phyloP scores from a whole-genome alignment of 129 eudicot species.

The Sambucus nigra region DNA sequence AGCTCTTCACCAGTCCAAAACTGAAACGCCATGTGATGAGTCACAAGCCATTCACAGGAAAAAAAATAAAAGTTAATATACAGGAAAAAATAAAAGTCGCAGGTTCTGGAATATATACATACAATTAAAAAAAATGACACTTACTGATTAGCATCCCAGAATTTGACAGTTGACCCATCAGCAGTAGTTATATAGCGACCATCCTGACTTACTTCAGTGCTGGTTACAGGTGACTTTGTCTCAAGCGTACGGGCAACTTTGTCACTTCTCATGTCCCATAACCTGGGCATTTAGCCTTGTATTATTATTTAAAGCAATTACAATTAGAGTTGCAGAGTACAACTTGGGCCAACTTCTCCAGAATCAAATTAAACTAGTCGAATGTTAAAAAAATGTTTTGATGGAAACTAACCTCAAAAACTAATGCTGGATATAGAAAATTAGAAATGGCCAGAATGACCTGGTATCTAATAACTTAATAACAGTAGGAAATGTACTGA shows the following conservation, averaged over 20 bases:
- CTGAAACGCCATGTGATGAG: conserved; percentile 20
- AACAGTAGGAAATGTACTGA: too few relatives aligned
- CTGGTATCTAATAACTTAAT: too few relatives aligned
- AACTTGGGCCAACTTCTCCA: too few relatives aligned
- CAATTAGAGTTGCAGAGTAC: background rate
- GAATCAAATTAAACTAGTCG: too few relatives aligned
- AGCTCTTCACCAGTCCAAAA: conserved; percentile 85
- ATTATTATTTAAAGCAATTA: background rate
- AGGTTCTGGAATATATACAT: background rate
- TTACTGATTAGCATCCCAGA: conserved; percentile 92
- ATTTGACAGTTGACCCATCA: conserved; percentile 69
- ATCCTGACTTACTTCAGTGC: conserved; percentile 81
- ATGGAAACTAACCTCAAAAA: too few relatives aligned
- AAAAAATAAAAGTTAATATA: background rate
- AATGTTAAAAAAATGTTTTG: too few relatives aligned
- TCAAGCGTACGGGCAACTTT: conserved; percentile 69
- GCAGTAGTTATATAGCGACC: conserved; percentile 83
- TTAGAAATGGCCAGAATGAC: too few relatives aligned
- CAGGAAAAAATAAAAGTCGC: background rate
- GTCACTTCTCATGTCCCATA: conserved; percentile 88
- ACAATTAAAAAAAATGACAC: background rate
- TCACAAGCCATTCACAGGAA: background rate
- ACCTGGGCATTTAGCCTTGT: conserved; percentile 24
- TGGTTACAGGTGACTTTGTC: conserved; percentile 67
- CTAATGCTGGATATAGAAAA: too few relatives aligned